Evolutionary conservation across 2,329 filamentous ascomycete species (phyloP), one percentile per base, ranked within the genome.

Genomic region (Microcera coccophila): DNA sequence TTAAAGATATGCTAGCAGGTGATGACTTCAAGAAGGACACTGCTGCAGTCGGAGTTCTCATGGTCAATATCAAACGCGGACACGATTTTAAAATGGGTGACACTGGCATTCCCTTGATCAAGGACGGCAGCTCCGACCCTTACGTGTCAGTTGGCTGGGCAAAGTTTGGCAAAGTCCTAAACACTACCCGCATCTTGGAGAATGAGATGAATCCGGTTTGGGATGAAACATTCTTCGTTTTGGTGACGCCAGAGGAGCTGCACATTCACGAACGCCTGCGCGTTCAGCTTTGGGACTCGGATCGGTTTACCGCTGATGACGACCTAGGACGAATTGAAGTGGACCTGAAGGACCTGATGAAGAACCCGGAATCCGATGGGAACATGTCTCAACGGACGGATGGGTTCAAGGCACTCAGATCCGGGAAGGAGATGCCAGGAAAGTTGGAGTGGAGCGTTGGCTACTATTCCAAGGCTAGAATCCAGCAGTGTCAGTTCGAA

Each of bases 21-120:
- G 84, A 87, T 44, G 85, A 89, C 54, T 88, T 85, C 68, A 89
- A 88, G 63, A 87, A 87, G 59, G 84, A 89, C 48, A 87, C 84
- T 1, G 65, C 67, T 21, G 73, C 79, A 2, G 72, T 78, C 22
- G 85, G 85, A 15, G 74, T 87, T 2, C 59, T 90, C 1, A 73
- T 84, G 49, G 73, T 87, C 9, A 75, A 75, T 33, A 82, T 89
- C 59, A 81, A 82, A 56, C 72, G 75, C 18, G 85, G 84, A 0
- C 78, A 75, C 32, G 83, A 79, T 26, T 88, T 89, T 68, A 87
- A 85, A 57, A 76, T 83, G 59, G 84, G 82, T 3, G 85, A 89
- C 59, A 70, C 76, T 4, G 75, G 76, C 1, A 67, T 87, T 24
- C 81, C 79, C 0, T 70, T 81, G 2, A 62, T 82, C 43, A 73